Conservation (phyloP, 2,329 filamentous ascomycete genomes). For the Fusarium sp. region DNA sequence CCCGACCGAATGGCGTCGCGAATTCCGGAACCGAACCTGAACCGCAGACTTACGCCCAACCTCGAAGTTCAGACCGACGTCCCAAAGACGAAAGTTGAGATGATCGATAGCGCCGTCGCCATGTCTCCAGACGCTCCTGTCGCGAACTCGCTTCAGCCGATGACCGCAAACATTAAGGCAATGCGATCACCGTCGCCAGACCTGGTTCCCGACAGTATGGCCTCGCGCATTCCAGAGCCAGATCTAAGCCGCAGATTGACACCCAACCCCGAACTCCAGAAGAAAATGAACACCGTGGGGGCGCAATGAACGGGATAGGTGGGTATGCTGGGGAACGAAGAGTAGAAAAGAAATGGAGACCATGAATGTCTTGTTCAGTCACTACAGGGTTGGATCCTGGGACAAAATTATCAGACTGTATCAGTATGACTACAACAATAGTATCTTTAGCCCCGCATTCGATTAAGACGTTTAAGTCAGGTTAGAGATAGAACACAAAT, state of each 20-base stretch:
- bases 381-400: slow-evolving; percentile 10
- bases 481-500: neutral
- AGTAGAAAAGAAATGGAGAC: neutral
- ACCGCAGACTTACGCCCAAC: slow-evolving; percentile 55
- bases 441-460: neutral
- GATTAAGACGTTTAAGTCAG: neutral
- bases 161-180: slow-evolving; percentile 63
- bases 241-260: slow-evolving; percentile 56
- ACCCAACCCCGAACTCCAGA: slow-evolving; percentile 58
- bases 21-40: slow-evolving; percentile 59
- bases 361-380: slow-evolving; percentile 27
- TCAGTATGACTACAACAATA: slow-evolving; percentile 15
- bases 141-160: slow-evolving; percentile 60
- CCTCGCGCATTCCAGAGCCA: slow-evolving; percentile 63
- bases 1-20: slow-evolving; percentile 70
- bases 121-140: slow-evolving; percentile 62
- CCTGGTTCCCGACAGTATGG: slow-evolving; percentile 70
- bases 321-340: neutral
- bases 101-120: slow-evolving; percentile 58
- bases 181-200: slow-evolving; percentile 66
- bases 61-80: slow-evolving; percentile 63
- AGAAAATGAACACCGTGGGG: slow-evolving; percentile 39
- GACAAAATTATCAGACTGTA: slow-evolving; percentile 28
- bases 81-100: slow-evolving; percentile 53
- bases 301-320: slow-evolving; percentile 5